phyloP scores from a whole-genome alignment of 768 basidiomycete genomes.

The Leccinum longicurvipes region DNA sequence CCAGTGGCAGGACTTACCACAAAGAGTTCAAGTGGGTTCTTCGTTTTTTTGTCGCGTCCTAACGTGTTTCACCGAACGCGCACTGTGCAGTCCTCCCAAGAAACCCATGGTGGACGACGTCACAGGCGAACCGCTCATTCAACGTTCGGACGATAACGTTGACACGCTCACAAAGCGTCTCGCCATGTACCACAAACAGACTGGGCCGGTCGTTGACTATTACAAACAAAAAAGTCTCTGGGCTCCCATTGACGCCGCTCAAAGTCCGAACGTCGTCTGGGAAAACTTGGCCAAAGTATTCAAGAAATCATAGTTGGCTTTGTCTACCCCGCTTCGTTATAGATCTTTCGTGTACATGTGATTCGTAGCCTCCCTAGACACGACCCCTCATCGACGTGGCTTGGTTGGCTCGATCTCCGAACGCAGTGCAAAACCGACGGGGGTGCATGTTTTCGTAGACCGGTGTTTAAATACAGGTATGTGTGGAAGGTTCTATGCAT shows the following conservation, averaged over 20 bases:
- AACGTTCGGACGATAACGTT: constrained; percentile 97
- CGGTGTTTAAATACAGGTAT: constrained; percentile 19
- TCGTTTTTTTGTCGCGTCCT: not conserved
- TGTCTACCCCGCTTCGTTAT: not conserved
- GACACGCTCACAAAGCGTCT: constrained; percentile 92
- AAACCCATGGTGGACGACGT: constrained; percentile 92
- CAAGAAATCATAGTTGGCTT: constrained; percentile 26
- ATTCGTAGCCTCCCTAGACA: constrained; percentile 17
- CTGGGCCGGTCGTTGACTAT: constrained; percentile 93
- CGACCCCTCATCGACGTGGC: constrained; percentile 2
- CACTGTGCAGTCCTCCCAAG: constrained; percentile 80
- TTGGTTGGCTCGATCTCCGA: not conserved
- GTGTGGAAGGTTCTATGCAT: constrained; percentile 14
- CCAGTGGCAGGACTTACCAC: constrained; percentile 92
- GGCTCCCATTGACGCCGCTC: constrained; percentile 90
- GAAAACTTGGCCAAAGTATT: constrained; percentile 70
- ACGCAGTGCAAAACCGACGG: not conserved
- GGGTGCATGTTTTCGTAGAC: constrained; percentile 7
- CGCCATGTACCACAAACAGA: constrained; percentile 86
- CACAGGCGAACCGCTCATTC: constrained; percentile 93
- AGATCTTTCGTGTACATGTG: constrained; percentile 28
- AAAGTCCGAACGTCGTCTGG: constrained; percentile 92
- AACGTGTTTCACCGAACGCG: constrained; percentile 10
- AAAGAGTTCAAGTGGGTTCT: constrained; percentile 82
- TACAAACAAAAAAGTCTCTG: constrained; percentile 91